These are phyloP conservation scores for Sphaerobolus stellatus DNA, from an alignment of 1,284 basidiomycete species.

Conservation along the genomic window DNA sequence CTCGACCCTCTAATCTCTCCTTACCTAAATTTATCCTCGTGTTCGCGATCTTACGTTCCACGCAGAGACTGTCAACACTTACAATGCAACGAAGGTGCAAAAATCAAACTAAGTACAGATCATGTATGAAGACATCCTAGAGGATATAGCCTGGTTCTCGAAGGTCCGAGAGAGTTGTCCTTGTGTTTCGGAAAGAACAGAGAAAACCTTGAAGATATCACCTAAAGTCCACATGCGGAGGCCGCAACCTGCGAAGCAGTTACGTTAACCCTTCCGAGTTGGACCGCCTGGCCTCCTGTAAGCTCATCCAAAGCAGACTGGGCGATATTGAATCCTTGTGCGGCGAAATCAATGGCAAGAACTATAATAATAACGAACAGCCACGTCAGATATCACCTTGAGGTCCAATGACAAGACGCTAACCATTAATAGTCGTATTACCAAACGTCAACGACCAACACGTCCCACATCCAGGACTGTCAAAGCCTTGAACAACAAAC, in stretches of 20 bases:
- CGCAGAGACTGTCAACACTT: no score
- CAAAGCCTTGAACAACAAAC: conserved; percentile 27
- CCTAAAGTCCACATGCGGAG: conserved; percentile 2
- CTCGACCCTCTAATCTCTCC: no score
- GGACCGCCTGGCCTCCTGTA: conserved; percentile 24
- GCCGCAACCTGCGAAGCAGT: background rate
- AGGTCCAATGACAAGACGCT: background rate
- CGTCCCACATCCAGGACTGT: conserved; percentile 33
- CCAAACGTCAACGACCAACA: conserved; percentile 35
- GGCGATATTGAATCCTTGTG: conserved; percentile 33
- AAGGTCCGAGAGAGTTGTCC: no score
- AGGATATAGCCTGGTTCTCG: no score
- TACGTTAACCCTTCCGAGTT: background rate
- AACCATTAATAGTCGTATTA: conserved; percentile 20
- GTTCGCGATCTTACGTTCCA: no score
- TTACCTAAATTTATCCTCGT: no score
- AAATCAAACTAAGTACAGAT: no score
- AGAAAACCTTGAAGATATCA: no score
- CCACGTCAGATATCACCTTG: background rate
- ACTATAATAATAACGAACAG: conserved; percentile 13
- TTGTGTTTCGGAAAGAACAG: no score
- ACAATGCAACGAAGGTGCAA: no score
- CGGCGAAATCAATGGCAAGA: conserved; percentile 32
- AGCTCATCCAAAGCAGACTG: conserved; percentile 32
- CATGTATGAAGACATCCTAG: no score